Evolutionary conservation across 208 protist species (phyloP).

Genomic region (Trypanosomatidae sp.): DNA sequence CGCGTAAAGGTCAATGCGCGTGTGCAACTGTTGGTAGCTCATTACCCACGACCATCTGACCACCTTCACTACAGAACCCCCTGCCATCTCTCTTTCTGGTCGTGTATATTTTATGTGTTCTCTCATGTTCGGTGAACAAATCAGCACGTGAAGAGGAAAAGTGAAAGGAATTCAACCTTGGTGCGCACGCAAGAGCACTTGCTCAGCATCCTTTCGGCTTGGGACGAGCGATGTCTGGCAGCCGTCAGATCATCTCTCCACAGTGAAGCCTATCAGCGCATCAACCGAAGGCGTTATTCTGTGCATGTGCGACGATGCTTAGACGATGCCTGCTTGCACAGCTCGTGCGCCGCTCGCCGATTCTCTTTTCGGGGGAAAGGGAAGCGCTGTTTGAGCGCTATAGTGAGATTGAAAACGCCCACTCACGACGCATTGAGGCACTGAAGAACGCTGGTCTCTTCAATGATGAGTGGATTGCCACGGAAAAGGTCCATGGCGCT

Average conservation of each 20-base stretch:
- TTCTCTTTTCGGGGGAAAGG: constrained; percentile 32
- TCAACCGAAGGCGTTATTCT: neutral
- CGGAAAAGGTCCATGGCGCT: constrained; percentile 88
- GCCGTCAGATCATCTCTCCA: no score
- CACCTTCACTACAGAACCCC: neutral
- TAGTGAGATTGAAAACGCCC: constrained; percentile 85
- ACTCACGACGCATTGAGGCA: constrained; percentile 55
- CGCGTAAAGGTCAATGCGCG: neutral
- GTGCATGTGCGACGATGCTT: constrained; percentile 17
- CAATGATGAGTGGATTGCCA: constrained; percentile 88
- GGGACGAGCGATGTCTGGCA: neutral
- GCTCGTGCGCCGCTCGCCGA: constrained; percentile 21
- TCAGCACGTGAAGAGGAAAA: neutral
- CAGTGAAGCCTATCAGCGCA: neutral
- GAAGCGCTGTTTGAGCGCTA: constrained; percentile 72
- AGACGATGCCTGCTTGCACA: constrained; percentile 14
- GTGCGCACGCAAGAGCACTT: neutral
- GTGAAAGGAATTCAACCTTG: neutral
- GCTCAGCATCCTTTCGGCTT: neutral
- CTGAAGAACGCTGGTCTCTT: constrained; percentile 44
- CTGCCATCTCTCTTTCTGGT: neutral
- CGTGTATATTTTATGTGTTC: neutral
- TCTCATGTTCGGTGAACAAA: neutral
- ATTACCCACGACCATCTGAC: neutral
- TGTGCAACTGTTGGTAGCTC: neutral